Evolutionary conservation across 345 rosid species (phyloP).

Genomic region (Laguncularia racemosa): DNA sequence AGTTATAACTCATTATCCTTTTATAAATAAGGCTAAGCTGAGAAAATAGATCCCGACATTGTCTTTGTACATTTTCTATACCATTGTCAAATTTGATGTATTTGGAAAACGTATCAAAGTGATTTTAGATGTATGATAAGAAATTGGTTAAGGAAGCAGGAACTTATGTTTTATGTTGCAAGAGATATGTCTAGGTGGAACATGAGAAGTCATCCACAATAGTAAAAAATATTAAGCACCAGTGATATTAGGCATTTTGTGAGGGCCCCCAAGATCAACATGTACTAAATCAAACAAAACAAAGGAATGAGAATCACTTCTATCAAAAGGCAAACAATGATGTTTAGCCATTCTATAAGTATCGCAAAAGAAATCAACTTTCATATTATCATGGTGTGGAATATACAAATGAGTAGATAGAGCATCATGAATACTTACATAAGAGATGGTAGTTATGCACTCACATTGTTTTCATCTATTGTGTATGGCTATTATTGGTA

Average conservation of each 20-base stretch:
- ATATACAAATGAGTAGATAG: no score
- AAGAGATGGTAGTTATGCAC: no score
- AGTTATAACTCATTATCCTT: neutral
- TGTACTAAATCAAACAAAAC: neutral
- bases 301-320: neutral
- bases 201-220: conserved; percentile 4
- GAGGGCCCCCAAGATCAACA: neutral
- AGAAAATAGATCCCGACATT: neutral
- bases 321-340: no score
- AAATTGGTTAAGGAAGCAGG: neutral
- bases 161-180: neutral
- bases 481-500: no score
- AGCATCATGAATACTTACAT: no score
- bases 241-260: neutral
- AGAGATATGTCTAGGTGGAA: neutral
- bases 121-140: neutral
- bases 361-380: no score
- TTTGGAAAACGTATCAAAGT: neutral
- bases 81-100: neutral
- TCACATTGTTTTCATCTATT: no score
- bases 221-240: neutral
- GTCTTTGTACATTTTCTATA: neutral
- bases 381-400: no score
- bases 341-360: no score
- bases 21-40: neutral